These are phyloP conservation scores for Oryza officinalis DNA, from an alignment of 176 grass and related monocot genomes.

Conservation along the genomic window DNA sequence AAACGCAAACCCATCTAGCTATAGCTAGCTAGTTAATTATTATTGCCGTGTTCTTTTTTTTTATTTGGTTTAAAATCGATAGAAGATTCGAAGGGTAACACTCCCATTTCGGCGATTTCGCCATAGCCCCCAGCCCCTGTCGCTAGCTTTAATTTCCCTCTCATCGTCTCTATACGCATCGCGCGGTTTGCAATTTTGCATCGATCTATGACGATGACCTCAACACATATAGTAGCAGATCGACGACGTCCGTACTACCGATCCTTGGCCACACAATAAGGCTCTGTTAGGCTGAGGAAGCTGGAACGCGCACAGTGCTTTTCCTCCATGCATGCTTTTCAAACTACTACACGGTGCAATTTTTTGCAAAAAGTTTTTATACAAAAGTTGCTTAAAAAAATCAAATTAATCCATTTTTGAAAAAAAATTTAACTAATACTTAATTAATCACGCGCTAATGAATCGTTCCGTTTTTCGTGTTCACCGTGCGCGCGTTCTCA, in stretches of 20 bases:
- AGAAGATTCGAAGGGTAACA: not conserved
- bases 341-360: too few relatives aligned
- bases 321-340: too few relatives aligned
- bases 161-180: not conserved
- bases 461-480: too few relatives aligned
- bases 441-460: too few relatives aligned
- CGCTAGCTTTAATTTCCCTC: not conserved
- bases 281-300: too few relatives aligned
- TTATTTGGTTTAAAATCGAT: not conserved
- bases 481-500: too few relatives aligned
- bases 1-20: not conserved
- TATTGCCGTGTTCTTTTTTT: not conserved
- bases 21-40: not conserved
- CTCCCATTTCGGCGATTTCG: not conserved
- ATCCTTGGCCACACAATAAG: not conserved
- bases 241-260: not conserved
- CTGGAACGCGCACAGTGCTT: too few relatives aligned
- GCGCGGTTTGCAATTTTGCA: not conserved
- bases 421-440: too few relatives aligned
- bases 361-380: too few relatives aligned
- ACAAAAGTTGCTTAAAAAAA: too few relatives aligned
- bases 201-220: not conserved
- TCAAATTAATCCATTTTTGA: too few relatives aligned
- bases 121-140: not conserved
- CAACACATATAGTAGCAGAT: not conserved